Percentiles rank a stretch among this genome's conserved stretches.
phyloP scores from a whole-genome alignment of 2,329 filamentous ascomycete genomes.

The Ophiostoma himal-ulmi region DNA sequence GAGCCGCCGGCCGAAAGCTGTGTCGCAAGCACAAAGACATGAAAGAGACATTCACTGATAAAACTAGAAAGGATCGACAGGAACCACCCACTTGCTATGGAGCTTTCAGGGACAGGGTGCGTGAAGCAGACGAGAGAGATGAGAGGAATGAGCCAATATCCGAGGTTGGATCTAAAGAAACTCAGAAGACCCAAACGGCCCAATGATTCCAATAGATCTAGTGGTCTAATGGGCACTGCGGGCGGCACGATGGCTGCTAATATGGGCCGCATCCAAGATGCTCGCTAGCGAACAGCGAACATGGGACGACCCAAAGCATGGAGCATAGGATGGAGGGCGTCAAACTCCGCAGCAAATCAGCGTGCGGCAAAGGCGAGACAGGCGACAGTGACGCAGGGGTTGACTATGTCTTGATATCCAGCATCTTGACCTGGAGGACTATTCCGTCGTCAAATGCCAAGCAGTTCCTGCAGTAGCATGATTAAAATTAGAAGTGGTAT shows the following conservation, averaged over 20 bases:
- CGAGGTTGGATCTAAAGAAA: background rate
- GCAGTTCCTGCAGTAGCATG: background rate
- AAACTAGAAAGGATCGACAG: constrained; percentile 10
- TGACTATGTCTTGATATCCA: background rate
- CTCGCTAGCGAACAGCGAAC: background rate
- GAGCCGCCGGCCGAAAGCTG: background rate
- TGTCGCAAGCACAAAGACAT: background rate
- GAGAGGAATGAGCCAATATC: constrained; percentile 10
- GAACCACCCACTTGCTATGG: constrained; percentile 5
- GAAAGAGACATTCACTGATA: background rate
- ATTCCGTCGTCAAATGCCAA: background rate
- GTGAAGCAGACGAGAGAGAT: background rate
- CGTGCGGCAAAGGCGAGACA: constrained; percentile 1
- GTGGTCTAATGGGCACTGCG: background rate
- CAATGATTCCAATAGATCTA: background rate
- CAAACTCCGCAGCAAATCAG: constrained; percentile 5
- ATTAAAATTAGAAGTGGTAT: background rate
- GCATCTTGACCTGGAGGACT: background rate
- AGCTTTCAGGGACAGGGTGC: background rate
- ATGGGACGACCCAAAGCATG: background rate
- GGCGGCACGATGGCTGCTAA: background rate
- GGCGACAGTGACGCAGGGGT: constrained; percentile 1
- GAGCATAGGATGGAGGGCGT: background rate
- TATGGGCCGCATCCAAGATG: background rate
- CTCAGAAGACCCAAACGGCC: background rate